phyloP scores from a whole-genome alignment of 176 grass and related monocot genomes.

The Zoysia japonica region DNA sequence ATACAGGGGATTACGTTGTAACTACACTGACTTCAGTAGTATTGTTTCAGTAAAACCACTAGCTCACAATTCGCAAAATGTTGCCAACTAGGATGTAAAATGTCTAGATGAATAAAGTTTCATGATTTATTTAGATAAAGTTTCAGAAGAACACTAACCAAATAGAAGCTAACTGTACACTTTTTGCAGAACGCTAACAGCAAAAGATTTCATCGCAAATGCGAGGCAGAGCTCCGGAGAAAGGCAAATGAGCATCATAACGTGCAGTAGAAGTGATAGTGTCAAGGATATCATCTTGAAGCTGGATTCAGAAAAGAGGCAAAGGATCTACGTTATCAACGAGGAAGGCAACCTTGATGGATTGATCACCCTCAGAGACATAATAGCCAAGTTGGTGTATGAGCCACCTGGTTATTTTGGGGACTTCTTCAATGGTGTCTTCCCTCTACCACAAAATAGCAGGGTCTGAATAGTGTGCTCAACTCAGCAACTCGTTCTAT shows the following conservation, averaged over 20 bases:
- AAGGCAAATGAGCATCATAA: slow-evolving; percentile 58
- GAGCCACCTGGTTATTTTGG: slow-evolving; percentile 81
- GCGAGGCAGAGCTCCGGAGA: slow-evolving; percentile 47
- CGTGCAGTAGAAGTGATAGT: slow-evolving; percentile 60
- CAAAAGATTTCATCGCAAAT: slow-evolving; percentile 53
- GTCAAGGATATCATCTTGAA: slow-evolving; percentile 73
- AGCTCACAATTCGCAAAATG: neutral
- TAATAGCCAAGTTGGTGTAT: slow-evolving; percentile 85
- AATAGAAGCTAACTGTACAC: neutral
- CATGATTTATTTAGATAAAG: no score
- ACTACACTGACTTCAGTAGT: neutral
- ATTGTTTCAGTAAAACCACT: neutral
- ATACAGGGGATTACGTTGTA: neutral
- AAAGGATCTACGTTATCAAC: slow-evolving; percentile 71
- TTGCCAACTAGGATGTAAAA: no score
- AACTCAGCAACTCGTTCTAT: slow-evolving; percentile 24
- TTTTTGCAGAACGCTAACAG: slow-evolving; percentile 56
- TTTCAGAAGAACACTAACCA: neutral
- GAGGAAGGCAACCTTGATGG: slow-evolving; percentile 62
- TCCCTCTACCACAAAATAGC: slow-evolving; percentile 64
- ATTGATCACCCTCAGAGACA: slow-evolving; percentile 77
- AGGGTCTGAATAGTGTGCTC: slow-evolving; percentile 51
- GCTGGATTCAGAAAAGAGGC: slow-evolving; percentile 70
- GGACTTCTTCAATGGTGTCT: slow-evolving; percentile 88
- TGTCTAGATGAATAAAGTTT: no score